phyloP scores from a whole-genome alignment of 495 filamentous ascomycete genomes.

The Thermothielavioides terrestris region DNA sequence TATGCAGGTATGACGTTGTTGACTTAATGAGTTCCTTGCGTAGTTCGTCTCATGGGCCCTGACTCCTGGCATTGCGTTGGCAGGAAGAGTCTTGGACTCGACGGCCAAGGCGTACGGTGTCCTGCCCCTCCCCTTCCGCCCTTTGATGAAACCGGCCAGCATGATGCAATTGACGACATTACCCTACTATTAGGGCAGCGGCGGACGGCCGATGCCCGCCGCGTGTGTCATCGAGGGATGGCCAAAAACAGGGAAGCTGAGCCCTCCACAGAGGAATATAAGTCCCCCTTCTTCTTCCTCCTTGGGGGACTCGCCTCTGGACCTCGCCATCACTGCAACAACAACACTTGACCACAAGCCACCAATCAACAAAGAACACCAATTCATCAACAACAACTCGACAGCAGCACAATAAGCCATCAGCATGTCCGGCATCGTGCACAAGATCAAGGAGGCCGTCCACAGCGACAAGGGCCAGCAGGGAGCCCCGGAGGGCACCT shows the following conservation, averaged over 20 bases:
- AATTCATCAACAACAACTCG: neutral
- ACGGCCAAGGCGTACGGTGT: no score
- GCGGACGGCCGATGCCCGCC: neutral
- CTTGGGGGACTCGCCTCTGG: no score
- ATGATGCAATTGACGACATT: constrained; percentile 9
- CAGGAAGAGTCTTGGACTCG: neutral
- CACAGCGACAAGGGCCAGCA: constrained; percentile 32
- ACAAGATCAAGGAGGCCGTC: constrained; percentile 69
- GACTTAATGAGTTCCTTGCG: constrained; percentile 5
- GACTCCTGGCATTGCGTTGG: neutral
- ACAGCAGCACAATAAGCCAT: constrained; percentile 4
- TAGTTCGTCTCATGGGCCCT: neutral
- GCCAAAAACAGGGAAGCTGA: neutral
- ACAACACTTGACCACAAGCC: constrained; percentile 5
- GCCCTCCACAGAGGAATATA: constrained; percentile 3
- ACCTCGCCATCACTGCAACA: no score
- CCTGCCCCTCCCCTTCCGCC: no score
- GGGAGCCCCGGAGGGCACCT: constrained; percentile 31
- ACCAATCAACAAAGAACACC: constrained; percentile 4
- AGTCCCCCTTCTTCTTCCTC: neutral
- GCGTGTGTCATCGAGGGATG: neutral
- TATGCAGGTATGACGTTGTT: constrained; percentile 8
- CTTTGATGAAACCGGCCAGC: neutral
- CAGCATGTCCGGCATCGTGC: constrained; percentile 58
- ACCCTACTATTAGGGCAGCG: no score